These are phyloP conservation scores for Clonostachys rhizophaga DNA, from an alignment of 2,329 filamentous ascomycete species.

Conservation along the genomic window DNA sequence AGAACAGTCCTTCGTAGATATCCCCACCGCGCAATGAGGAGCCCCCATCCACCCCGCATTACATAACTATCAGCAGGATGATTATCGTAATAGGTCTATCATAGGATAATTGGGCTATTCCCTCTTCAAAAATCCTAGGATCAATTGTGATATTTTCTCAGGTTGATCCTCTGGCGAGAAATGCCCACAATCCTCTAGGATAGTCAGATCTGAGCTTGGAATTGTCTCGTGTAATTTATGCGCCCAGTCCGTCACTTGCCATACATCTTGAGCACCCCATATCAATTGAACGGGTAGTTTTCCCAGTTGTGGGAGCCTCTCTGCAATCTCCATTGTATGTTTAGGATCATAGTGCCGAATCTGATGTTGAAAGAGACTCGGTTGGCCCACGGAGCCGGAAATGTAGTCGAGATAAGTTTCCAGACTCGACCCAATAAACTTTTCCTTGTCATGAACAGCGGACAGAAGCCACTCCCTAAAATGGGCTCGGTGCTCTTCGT, in stretches of 20 bases:
- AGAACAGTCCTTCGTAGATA: no score
- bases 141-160: slow-evolving; percentile 5
- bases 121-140: no score
- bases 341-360: slow-evolving; percentile 22
- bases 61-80: no score
- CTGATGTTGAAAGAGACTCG: slow-evolving; percentile 23
- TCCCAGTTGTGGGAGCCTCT: slow-evolving; percentile 12
- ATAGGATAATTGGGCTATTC: no score
- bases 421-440: slow-evolving; percentile 12
- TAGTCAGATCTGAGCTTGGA: slow-evolving; percentile 15
- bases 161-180: slow-evolving; percentile 22
- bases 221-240: slow-evolving; percentile 18
- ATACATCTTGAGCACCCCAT: slow-evolving; percentile 21
- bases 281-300: slow-evolving; percentile 11
- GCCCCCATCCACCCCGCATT: no score
- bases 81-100: no score
- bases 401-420: slow-evolving; percentile 19
- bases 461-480: slow-evolving; percentile 18
- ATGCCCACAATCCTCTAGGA: slow-evolving; percentile 18
- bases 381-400: slow-evolving; percentile 20
- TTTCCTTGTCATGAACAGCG: slow-evolving; percentile 9
- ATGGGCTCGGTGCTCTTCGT: slow-evolving; percentile 12
- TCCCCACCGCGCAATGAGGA: no score
- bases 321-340: slow-evolving; percentile 21
- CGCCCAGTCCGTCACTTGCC: slow-evolving; percentile 22